Conservation (phyloP, 441 rosid species). For the Adansonia gregorii region DNA sequence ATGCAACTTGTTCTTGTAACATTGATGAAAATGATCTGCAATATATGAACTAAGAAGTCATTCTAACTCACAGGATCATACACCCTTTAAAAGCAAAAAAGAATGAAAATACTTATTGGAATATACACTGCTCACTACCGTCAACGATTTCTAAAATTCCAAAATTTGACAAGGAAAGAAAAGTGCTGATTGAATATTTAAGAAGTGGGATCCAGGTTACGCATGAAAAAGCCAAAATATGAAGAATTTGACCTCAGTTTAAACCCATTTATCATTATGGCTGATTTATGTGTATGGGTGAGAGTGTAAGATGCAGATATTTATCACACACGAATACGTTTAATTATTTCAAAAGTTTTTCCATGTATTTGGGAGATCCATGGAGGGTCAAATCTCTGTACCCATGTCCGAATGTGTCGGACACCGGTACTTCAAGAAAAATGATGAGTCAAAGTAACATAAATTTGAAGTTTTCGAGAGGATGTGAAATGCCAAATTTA, state of each 20-base stretch:
- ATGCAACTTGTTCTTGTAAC: not conserved
- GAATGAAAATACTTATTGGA: too few relatives aligned
- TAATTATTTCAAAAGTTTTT: too few relatives aligned
- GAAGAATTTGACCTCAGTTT: not conserved
- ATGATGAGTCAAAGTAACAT: too few relatives aligned
- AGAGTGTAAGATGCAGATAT: too few relatives aligned
- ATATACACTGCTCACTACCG: not conserved
- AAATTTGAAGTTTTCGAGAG: not conserved
- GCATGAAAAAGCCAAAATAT: not conserved
- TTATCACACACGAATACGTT: too few relatives aligned
- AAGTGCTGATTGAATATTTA: not conserved
- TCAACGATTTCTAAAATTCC: not conserved
- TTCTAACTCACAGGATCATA: not conserved
- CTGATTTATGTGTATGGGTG: too few relatives aligned
- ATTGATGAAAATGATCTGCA: not conserved
- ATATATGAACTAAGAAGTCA: not conserved
- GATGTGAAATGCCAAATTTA: not conserved
- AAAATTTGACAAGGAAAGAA: not conserved
- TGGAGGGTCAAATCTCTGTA: too few relatives aligned
- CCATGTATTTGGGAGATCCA: too few relatives aligned
- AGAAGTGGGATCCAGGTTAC: not conserved
- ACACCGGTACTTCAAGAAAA: too few relatives aligned
- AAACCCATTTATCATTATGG: not conserved
- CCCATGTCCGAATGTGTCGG: too few relatives aligned
- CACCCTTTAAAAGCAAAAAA: not conserved